Conservation (phyloP, 768 basidiomycete species). For the Cystofilobasidium capitatum region DNA sequence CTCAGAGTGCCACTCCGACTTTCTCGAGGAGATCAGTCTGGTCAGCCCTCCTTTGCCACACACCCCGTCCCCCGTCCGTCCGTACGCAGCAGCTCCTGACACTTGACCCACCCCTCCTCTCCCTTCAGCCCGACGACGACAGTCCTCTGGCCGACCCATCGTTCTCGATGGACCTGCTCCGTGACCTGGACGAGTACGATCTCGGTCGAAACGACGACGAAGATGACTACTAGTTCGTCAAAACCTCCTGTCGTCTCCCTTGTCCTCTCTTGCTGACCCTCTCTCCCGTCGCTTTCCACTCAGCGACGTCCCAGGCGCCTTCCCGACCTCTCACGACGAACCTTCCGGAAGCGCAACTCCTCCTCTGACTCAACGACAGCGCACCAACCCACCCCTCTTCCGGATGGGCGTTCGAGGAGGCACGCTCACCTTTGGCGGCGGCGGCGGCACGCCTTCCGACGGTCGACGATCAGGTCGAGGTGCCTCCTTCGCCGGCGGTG, state of each 20-base stretch:
- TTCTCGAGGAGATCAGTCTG: slow-evolving; percentile 10
- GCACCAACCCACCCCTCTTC: slow-evolving; percentile 5
- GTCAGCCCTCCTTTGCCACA: background rate
- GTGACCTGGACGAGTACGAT: background rate
- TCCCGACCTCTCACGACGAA: slow-evolving; percentile 1
- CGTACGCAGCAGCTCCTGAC: background rate
- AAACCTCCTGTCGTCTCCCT: no score
- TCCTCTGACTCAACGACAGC: background rate
- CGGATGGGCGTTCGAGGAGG: slow-evolving; percentile 21
- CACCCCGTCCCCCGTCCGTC: background rate
- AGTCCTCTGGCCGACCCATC: no score
- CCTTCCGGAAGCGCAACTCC: background rate
- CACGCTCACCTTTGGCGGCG: slow-evolving; percentile 22
- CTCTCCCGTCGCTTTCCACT: background rate
- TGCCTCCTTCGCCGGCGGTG: background rate
- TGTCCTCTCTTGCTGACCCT: background rate
- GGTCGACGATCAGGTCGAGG: slow-evolving; percentile 5
- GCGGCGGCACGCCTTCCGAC: background rate
- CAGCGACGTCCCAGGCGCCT: slow-evolving; percentile 6
- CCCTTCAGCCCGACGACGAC: background rate
- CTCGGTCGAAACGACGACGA: background rate
- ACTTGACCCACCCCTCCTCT: background rate
- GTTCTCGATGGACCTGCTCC: background rate
- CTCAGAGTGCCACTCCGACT: slow-evolving; percentile 14
- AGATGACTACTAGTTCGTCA: background rate